These are phyloP conservation scores for Gyrodon lividus DNA, from an alignment of 768 basidiomycete species.

Conservation along the genomic window DNA sequence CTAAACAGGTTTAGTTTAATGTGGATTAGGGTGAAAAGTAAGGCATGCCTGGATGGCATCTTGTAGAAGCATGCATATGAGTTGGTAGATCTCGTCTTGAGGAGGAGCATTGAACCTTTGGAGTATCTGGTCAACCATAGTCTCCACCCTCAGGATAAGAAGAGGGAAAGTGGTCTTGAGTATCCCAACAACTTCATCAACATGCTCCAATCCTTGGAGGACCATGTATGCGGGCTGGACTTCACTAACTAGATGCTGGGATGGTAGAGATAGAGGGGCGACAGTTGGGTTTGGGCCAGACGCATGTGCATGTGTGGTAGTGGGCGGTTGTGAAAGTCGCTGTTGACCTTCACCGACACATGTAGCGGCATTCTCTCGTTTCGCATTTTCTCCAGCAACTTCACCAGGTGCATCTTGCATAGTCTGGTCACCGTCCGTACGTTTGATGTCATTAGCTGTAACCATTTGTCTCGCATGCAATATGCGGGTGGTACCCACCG, in stretches of 20 bases:
- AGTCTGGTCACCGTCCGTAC: constrained; percentile 29
- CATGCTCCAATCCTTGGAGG: constrained; percentile 81
- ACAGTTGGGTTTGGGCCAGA: constrained; percentile 8
- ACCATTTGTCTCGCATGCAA: constrained; percentile 34
- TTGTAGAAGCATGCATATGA: constrained; percentile 81
- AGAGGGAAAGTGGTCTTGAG: constrained; percentile 96
- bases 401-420: constrained; percentile 32
- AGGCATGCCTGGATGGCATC: constrained; percentile 77
- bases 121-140: constrained; percentile 92
- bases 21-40: background rate
- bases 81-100: constrained; percentile 94
- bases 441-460: constrained; percentile 26
- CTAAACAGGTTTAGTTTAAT: constrained; percentile 34
- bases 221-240: constrained; percentile 33
- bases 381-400: constrained; percentile 24
- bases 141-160: constrained; percentile 92
- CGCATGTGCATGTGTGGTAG: constrained; percentile 17
- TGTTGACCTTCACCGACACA: constrained; percentile 30
- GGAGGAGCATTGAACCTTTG: constrained; percentile 83
- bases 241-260: constrained; percentile 17
- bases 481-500: constrained; percentile 34
- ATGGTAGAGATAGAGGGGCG: constrained; percentile 8
- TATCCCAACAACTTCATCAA: constrained; percentile 91
- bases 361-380: constrained; percentile 17
- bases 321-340: background rate